phyloP scores from a whole-genome alignment of 129 eudicot species.

The Ambrosia trifida region DNA sequence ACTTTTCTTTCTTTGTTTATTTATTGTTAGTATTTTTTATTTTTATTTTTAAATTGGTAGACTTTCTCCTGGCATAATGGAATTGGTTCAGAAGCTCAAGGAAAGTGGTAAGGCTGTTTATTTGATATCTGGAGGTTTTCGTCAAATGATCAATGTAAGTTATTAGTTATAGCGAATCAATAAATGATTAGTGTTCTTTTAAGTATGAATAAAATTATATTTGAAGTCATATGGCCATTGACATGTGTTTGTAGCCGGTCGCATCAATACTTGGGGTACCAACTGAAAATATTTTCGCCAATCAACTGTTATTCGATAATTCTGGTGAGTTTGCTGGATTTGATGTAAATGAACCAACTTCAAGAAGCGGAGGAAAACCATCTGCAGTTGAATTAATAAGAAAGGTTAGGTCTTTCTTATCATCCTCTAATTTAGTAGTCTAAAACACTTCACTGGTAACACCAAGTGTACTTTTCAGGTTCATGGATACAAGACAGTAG shows the following conservation, averaged over 20 bases:
- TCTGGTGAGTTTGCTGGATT: conserved; percentile 88
- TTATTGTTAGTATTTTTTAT: conserved; percentile 3
- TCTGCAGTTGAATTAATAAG: conserved; percentile 75
- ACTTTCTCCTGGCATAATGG: conserved; percentile 89
- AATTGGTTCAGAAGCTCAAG: conserved; percentile 79
- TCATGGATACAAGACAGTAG: conserved; percentile 69
- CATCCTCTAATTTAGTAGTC: background rate
- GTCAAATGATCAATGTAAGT: conserved; percentile 96
- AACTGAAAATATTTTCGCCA: conserved; percentile 76
- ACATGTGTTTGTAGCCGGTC: conserved; percentile 59
- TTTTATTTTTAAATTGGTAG: conserved; percentile 41
- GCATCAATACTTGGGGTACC: conserved; percentile 91
- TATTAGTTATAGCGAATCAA: background rate
- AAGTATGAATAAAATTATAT: background rate
- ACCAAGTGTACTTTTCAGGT: conserved; percentile 47
- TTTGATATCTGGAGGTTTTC: conserved; percentile 95
- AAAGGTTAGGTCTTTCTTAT: conserved; percentile 49
- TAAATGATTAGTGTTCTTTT: too few relatives aligned
- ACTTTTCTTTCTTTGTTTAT: background rate
- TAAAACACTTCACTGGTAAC: conserved; percentile 1
- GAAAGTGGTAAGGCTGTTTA: conserved; percentile 58
- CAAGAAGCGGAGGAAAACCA: conserved; percentile 97
- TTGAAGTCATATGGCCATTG: background rate
- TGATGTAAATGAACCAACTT: conserved; percentile 86
- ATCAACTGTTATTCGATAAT: conserved; percentile 65